Evolutionary conservation across 495 filamentous ascomycete genomes (phyloP).

Genomic region (Hypomontagnella monticulosa): DNA sequence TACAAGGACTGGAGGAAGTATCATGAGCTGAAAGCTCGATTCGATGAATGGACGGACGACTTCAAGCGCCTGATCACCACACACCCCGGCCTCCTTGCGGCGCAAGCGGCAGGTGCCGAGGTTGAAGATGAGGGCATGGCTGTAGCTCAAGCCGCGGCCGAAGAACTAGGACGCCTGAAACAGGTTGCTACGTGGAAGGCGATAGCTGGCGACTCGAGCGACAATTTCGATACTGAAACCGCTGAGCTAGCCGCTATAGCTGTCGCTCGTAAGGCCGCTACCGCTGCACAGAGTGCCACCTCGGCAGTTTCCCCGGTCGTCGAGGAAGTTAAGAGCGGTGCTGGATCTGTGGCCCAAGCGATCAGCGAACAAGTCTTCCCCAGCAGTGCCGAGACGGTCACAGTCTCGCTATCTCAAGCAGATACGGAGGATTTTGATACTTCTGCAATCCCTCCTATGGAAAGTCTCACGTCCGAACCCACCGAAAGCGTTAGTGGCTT

Average conservation of each 20-base stretch:
- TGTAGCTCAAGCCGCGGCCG: slow-evolving; percentile 80
- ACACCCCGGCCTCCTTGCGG: slow-evolving; percentile 76
- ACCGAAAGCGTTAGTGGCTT: slow-evolving; percentile 27
- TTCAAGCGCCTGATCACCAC: slow-evolving; percentile 75
- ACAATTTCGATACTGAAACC: slow-evolving; percentile 72
- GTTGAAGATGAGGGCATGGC: slow-evolving; percentile 81
- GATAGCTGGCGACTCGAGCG: slow-evolving; percentile 73
- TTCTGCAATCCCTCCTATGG: slow-evolving; percentile 27
- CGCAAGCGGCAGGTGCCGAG: slow-evolving; percentile 71
- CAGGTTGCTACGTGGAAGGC: slow-evolving; percentile 89
- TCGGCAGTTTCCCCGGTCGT: slow-evolving; percentile 28
- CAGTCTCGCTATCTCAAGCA: slow-evolving; percentile 32
- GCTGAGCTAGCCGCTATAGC: slow-evolving; percentile 56
- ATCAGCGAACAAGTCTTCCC: slow-evolving; percentile 18
- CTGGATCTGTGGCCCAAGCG: slow-evolving; percentile 25
- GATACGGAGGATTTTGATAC: slow-evolving; percentile 23
- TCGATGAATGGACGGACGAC: slow-evolving; percentile 85
- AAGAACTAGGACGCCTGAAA: slow-evolving; percentile 84
- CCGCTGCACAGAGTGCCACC: slow-evolving; percentile 36
- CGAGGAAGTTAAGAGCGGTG: slow-evolving; percentile 20
- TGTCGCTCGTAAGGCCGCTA: slow-evolving; percentile 42
- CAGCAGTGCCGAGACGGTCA: slow-evolving; percentile 27
- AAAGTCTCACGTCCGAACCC: slow-evolving; percentile 22
- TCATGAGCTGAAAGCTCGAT: slow-evolving; percentile 81
- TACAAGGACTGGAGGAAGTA: slow-evolving; percentile 98